Evolutionary conservation across 192 early-diverging fungal genomes (phyloP).

Genomic region (Thamnidium elegans): DNA sequence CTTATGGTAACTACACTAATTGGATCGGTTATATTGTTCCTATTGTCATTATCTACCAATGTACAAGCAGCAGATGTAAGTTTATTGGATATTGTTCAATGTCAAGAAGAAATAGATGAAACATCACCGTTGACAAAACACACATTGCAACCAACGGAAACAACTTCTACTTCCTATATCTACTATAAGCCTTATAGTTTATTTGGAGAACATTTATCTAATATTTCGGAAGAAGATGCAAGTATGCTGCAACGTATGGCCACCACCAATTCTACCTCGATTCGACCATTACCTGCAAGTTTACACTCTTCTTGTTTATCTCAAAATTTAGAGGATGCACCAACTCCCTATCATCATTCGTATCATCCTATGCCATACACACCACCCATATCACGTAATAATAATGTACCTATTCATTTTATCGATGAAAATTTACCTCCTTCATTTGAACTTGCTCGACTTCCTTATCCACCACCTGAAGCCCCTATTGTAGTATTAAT

Average conservation of each 20-base stretch:
- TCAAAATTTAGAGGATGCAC: no score
- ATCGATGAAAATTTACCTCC: background rate
- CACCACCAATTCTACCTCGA: background rate
- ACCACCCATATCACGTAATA: background rate
- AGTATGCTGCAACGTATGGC: background rate
- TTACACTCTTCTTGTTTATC: background rate
- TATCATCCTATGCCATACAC: background rate
- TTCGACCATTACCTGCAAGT: background rate
- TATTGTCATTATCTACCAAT: conserved; percentile 15
- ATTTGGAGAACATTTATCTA: conserved; percentile 19
- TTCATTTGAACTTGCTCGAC: conserved; percentile 1
- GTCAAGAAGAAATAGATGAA: conserved; percentile 1
- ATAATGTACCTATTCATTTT: background rate
- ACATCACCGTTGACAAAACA: conserved; percentile 17
- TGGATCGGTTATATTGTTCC: conserved; percentile 19
- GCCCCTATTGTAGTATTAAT: background rate
- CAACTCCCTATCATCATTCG: no score
- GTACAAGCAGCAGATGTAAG: conserved; percentile 1
- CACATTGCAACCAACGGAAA: background rate
- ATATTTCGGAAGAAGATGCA: background rate
- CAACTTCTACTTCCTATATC: background rate
- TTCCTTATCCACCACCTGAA: background rate
- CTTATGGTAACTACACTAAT: conserved; percentile 20
- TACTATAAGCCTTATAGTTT: conserved; percentile 27
- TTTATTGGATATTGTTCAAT: background rate